These are phyloP conservation scores for Ophiosphaerella narmari DNA, from an alignment of 2,329 filamentous ascomycete species.

Conservation along the genomic window DNA sequence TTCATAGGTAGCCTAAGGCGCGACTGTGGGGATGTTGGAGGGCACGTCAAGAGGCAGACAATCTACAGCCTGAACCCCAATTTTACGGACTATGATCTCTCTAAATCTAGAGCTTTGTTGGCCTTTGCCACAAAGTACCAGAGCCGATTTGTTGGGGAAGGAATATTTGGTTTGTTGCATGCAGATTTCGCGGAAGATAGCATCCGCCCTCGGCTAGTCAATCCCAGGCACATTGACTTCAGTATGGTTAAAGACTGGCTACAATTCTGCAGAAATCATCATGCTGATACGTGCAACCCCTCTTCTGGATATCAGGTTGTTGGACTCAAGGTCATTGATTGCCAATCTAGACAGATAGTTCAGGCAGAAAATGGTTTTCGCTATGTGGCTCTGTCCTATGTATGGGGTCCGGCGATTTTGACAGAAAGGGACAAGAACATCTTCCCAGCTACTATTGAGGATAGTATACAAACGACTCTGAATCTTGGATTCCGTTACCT, in stretches of 20 bases:
- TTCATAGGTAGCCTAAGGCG: too few relatives aligned
- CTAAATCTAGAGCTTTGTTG: too few relatives aligned
- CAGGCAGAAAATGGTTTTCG: background rate
- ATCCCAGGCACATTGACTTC: background rate
- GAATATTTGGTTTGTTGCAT: too few relatives aligned
- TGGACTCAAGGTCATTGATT: constrained; percentile 1
- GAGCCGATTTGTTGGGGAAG: too few relatives aligned
- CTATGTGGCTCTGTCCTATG: constrained; percentile 1
- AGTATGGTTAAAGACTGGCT: background rate
- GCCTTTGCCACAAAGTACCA: too few relatives aligned
- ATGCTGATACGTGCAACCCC: background rate
- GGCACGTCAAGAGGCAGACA: too few relatives aligned
- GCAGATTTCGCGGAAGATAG: background rate
- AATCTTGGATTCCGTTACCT: constrained; percentile 4
- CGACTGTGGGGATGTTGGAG: too few relatives aligned
- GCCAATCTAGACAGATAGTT: background rate
- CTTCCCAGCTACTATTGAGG: background rate
- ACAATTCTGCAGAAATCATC: background rate
- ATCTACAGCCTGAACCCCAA: too few relatives aligned
- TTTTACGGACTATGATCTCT: too few relatives aligned
- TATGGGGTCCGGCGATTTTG: background rate
- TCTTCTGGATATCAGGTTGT: background rate
- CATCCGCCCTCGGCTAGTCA: background rate
- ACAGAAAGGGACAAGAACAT: background rate
- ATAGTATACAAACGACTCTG: background rate